Conservation (phyloP, 306 rosid species). For the Cucurbita ficifolia region DNA sequence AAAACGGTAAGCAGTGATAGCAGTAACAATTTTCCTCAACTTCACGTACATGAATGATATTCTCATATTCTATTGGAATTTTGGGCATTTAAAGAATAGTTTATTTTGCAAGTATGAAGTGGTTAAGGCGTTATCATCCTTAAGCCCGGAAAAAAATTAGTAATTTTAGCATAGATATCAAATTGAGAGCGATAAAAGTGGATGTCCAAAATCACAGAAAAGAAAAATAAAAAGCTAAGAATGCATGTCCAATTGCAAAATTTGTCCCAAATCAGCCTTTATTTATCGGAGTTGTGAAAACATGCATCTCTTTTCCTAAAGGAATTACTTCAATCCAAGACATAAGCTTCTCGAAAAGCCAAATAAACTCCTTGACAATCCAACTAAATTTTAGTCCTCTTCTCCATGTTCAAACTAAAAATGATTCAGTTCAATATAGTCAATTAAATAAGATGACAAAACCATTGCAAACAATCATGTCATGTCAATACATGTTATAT, state of each 20-base stretch:
- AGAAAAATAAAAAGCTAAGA: neutral
- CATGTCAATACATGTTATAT: neutral
- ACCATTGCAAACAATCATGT: neutral
- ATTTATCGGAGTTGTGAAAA: neutral
- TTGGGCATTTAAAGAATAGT: neutral
- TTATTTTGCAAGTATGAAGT: neutral
- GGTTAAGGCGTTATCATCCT: neutral
- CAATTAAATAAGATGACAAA: neutral
- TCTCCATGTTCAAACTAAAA: neutral
- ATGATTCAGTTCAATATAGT: neutral
- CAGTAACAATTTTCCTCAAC: neutral
- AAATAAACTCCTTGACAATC: neutral
- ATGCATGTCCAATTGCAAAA: neutral
- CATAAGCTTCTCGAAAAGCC: neutral
- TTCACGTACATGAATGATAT: neutral
- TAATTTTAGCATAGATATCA: neutral
- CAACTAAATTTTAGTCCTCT: neutral
- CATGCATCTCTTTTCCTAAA: neutral
- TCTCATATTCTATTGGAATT: no score
- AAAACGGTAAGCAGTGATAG: conserved; percentile 7
- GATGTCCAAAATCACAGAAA: neutral
- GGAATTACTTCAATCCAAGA: neutral
- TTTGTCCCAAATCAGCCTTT: neutral
- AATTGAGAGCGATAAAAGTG: neutral
- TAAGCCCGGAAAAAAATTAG: neutral